Base-by-base conservation (phyloP, 805 yeast species). In the Lipomyces anomalus region DNA sequence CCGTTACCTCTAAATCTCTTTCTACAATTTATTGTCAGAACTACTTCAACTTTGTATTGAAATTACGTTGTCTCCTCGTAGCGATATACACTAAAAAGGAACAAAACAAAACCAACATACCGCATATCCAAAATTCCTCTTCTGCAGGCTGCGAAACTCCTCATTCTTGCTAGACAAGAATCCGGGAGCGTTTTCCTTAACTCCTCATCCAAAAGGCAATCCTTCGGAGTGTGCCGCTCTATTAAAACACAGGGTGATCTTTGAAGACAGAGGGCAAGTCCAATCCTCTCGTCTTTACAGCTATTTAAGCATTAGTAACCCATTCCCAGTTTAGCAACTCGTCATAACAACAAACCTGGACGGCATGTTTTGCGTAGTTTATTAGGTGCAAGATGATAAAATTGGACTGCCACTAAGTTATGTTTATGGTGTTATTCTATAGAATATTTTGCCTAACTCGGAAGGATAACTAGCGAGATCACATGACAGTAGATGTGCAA, bases 201-300 rank as follows among this genome's bases (percentile, higher is more conserved):
- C 51, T 82, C 82, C 1, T 95, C 95, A 52, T 89, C 73, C 32
- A 84, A 82, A 18, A 89, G 65, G 61, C 98, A 90, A 47, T 87
- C 81, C 51, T 86, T 82, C 2, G 97, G 97, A 1, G 85, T 85
- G 65, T 92, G 74, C 54, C 98, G 74, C 51, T 92, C 85, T 20
- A 90, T 75, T 69, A 90, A 73, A 41, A 90, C 98, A 65, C 98
- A 90, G 13, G 97, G 97, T 4, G 97, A 88, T 60, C 97, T 76
- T 64, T 90, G 98, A 40, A 90, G 73, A 63, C 98, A 90, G 18
- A 90, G 80, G 6, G 97, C 97, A 47, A 92, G 85, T n/a, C 95
- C 95, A 57, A 78, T 87, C 60, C 89, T 78, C 62, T 90, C 94
- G 65, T 90, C 98, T 60, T 84, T 82, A 65, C 98, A 90, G 72